These are phyloP conservation scores for Capsicum rhomboideum DNA, from an alignment of 257 asterid genomes.

Conservation along the genomic window DNA sequence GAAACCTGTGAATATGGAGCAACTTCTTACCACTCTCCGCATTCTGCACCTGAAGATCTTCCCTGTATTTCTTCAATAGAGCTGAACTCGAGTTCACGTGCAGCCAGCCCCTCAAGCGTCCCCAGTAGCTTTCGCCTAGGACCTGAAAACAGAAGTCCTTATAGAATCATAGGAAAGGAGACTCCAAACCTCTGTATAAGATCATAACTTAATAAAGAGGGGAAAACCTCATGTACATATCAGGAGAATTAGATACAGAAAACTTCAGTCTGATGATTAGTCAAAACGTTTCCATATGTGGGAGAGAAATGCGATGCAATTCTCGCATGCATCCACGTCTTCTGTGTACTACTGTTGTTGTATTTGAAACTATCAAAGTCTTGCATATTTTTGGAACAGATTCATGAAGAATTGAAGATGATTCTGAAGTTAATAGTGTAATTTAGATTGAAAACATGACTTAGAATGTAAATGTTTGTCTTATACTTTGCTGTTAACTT, in stretches of 20 bases:
- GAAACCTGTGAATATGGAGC: constrained; percentile 23
- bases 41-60: constrained; percentile 40
- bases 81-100: constrained; percentile 19
- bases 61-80: constrained; percentile 34
- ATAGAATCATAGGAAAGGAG: constrained; percentile 22
- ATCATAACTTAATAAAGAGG: not conserved
- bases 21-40: constrained; percentile 44
- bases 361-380: not conserved
- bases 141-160: constrained; percentile 12
- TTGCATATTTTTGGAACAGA: not conserved
- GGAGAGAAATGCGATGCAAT: not conserved
- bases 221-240: not conserved
- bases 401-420: not conserved
- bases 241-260: not conserved
- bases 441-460: not conserved
- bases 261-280: not conserved
- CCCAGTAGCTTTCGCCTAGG: constrained; percentile 12
- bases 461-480: not conserved
- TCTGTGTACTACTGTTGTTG: not conserved
- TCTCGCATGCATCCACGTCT: not conserved
- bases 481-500: not conserved
- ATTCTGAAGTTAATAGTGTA: not conserved
- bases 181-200: constrained; percentile 10
- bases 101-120: constrained; percentile 18
- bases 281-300: not conserved